A percentile compares a stretch with the other conserved stretches of the same genome.
Conservation (phyloP, 2,329 filamentous ascomycete genomes). For the Raffaelea arxii region DNA sequence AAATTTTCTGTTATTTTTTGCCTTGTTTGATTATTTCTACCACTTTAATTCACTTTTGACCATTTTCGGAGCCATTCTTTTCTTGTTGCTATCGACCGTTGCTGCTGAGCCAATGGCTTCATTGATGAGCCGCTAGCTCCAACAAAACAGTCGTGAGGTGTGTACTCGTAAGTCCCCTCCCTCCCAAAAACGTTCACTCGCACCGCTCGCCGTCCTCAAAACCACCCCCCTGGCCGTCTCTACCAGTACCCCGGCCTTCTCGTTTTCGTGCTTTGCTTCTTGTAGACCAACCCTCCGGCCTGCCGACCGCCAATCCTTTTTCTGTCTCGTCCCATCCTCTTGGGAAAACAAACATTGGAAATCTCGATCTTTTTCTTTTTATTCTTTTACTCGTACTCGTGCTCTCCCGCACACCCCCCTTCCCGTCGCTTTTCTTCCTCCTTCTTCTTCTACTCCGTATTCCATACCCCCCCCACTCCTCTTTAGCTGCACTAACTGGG, state of each 20-base stretch:
- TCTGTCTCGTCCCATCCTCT: constrained; percentile 1
- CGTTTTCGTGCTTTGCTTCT: background rate
- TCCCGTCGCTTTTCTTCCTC: background rate
- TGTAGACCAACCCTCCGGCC: background rate
- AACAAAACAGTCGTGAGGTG: too few species aligned
- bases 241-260: too few species aligned
- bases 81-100: too few species aligned
- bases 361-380: background rate
- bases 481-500: background rate
- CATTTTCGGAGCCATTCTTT: too few species aligned
- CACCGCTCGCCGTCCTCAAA: background rate
- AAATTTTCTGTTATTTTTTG: too few species aligned
- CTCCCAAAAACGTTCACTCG: background rate
- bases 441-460: constrained; percentile 1
- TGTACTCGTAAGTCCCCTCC: too few species aligned
- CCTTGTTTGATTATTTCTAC: too few species aligned
- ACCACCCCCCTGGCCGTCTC: background rate
- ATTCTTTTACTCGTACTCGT: background rate
- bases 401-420: background rate
- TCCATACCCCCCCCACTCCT: constrained; percentile 2
- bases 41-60: too few species aligned
- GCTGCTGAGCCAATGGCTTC: too few species aligned
- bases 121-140: too few species aligned
- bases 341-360: background rate
- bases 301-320: background rate